A percentile compares a stretch with the other conserved stretches of the same genome.
These are phyloP conservation scores for Globomyces pollinis-pini DNA, from an alignment of 192 early-diverging fungal genomes.

Conservation along the genomic window DNA sequence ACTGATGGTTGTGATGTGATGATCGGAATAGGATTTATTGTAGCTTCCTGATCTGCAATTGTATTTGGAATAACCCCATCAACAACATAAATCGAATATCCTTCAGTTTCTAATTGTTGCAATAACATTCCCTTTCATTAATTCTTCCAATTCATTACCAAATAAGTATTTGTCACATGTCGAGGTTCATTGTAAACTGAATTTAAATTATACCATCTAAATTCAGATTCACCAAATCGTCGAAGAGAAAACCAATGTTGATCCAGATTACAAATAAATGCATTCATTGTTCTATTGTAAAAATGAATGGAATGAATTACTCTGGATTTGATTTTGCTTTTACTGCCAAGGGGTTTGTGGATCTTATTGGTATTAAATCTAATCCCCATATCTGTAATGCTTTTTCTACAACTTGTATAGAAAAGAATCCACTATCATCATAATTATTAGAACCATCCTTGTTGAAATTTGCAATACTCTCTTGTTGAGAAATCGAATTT, in stretches of 20 bases:
- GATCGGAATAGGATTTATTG: slow-evolving; percentile 21
- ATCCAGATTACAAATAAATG: slow-evolving; percentile 67
- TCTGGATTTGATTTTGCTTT: neutral
- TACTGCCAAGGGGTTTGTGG: slow-evolving; percentile 17
- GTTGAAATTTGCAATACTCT: slow-evolving; percentile 15
- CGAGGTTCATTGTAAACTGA: slow-evolving; percentile 39
- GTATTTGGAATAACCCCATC: slow-evolving; percentile 17
- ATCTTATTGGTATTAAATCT: slow-evolving; percentile 48
- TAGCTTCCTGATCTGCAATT: slow-evolving; percentile 30
- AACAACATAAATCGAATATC: slow-evolving; percentile 45
- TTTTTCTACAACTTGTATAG: slow-evolving; percentile 54
- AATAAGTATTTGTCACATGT: slow-evolving; percentile 62
- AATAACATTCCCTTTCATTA: too few species aligned
- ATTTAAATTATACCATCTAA: slow-evolving; percentile 76
- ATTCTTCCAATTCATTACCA: too few species aligned
- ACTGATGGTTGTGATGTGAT: neutral
- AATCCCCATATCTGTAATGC: slow-evolving; percentile 52
- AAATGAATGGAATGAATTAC: too few species aligned
- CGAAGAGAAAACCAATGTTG: slow-evolving; percentile 60
- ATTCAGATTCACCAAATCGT: slow-evolving; percentile 51
- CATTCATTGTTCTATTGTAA: too few species aligned
- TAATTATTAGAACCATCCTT: slow-evolving; percentile 41
- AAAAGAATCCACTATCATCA: slow-evolving; percentile 62
- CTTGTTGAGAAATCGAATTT: too few species aligned
- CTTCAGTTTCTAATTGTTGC: slow-evolving; percentile 32